These are phyloP conservation scores for Obelidium mucronatum DNA, from an alignment of 192 early-diverging fungal genomes.

Conservation along the genomic window DNA sequence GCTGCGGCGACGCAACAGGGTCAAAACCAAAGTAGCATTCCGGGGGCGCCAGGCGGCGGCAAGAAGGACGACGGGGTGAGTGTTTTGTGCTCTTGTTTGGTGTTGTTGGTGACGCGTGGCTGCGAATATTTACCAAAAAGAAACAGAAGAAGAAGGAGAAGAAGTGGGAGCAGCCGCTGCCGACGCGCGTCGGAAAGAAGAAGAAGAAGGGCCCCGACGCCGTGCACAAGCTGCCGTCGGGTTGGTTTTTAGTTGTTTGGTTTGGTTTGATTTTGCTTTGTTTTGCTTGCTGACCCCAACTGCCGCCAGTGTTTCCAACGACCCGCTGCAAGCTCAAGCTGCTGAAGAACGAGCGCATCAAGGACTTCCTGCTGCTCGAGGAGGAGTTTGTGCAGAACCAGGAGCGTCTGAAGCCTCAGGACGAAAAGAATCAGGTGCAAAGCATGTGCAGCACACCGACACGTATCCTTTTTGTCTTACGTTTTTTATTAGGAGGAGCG, in stretches of 20 bases:
- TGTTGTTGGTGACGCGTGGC: too few relatives aligned
- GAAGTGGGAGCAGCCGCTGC: constrained; percentile 98
- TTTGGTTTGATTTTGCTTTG: constrained; percentile 25
- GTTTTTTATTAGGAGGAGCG: constrained; percentile 81
- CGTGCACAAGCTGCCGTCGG: constrained; percentile 87
- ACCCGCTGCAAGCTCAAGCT: constrained; percentile 97
- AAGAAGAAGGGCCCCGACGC: constrained; percentile 95
- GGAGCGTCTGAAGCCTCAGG: constrained; percentile 95
- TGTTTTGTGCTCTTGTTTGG: not conserved
- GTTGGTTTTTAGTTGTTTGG: constrained; percentile 62
- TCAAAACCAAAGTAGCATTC: constrained; percentile 83
- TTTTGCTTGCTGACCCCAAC: constrained; percentile 11
- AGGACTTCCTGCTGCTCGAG: constrained; percentile 98
- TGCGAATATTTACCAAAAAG: too few relatives aligned
- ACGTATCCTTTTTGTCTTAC: constrained; percentile 19
- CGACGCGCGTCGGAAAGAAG: constrained; percentile 98
- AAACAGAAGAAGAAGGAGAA: constrained; percentile 80
- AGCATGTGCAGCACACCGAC: not conserved
- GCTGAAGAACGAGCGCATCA: constrained; percentile 96
- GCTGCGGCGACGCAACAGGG: constrained; percentile 60
- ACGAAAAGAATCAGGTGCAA: constrained; percentile 80
- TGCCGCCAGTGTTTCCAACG: constrained; percentile 90
- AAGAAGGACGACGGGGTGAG: constrained; percentile 55
- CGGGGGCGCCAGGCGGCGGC: constrained; percentile 68
- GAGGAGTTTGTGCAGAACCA: constrained; percentile 99